Base-by-base conservation (phyloP, 1,284 basidiomycete genomes). In the Heterobasidion irregulare region DNA sequence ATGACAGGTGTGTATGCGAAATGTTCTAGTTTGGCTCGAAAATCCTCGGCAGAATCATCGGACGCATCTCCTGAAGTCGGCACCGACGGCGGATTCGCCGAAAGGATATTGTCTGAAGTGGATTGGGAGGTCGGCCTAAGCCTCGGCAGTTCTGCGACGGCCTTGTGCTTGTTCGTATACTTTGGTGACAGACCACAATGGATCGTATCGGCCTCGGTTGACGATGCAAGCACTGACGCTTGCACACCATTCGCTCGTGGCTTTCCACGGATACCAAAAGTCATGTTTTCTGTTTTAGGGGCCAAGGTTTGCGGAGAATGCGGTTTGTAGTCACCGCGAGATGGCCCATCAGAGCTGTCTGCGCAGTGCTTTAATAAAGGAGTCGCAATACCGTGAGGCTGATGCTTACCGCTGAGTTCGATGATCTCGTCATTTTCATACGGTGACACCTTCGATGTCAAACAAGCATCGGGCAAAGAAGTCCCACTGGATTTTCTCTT, bases 1-100 rank as follows among this genome's bases (percentile, higher is more conserved):
- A 16, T 13, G 41, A 13, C 46, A 10, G 46, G 9, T 16, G 26
- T 35, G 49, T 60, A 60, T 38, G 58, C 58, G 45, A 60, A 54
- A 12, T 49, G 59, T 34, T 52, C 26, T 47, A 47, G n/a, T 44
- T 32, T 38, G 35, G 15, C 13, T 26, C 45, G 32, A 54, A 47
- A 53, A 35, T 55, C 45, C 45, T 52, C 55, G 46, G 47, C 35
- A 8, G 26, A 18, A 18, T 45, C 54, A 32, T 49, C 54, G 38
- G 54, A 19, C 6, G 26, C 26, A 26, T 26, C 26, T 26, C 26
- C 26, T 6, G 26, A 26, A 26, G 26, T 26, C 26, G 5, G 26
- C 26, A 26, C 26, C 26, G 26, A 26, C 26, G 26, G 26, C 26
- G 26, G 26, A 26, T 26, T 26, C 26, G 26, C 6, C 26, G 26